A percentile compares a stretch with the other conserved stretches of the same genome.
Evolutionary conservation across 2,329 filamentous ascomycete genomes (phyloP).

Genomic region (Fonsecaea erecta): DNA sequence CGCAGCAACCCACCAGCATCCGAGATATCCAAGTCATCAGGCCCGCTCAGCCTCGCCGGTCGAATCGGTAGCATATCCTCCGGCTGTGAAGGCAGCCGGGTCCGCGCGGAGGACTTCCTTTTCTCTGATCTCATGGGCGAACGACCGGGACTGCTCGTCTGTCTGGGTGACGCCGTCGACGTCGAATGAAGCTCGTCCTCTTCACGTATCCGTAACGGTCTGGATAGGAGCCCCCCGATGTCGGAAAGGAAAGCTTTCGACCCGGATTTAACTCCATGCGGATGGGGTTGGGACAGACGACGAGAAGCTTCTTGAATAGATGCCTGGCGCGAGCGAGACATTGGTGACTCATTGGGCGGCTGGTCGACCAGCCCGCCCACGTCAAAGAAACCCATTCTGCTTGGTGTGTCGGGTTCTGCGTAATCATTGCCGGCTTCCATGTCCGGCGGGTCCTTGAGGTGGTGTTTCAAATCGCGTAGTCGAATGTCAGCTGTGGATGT

Average conservation of each 20-base stretch:
- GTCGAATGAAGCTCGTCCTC: slow-evolving; percentile 25
- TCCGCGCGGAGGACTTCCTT: slow-evolving; percentile 22
- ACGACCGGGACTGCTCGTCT: slow-evolving; percentile 22
- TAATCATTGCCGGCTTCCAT: not conserved
- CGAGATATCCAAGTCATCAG: slow-evolving; percentile 44
- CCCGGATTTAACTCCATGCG: slow-evolving; percentile 25
- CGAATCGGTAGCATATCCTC: slow-evolving; percentile 43
- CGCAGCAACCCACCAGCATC: slow-evolving; percentile 39
- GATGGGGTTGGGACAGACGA: slow-evolving; percentile 14
- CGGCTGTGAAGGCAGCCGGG: slow-evolving; percentile 39
- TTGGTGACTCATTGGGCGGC: slow-evolving; percentile 38
- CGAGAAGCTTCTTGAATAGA: slow-evolving; percentile 28
- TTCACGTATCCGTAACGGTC: slow-evolving; percentile 29
- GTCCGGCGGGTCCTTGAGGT: slow-evolving; percentile 18
- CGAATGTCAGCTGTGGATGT: slow-evolving; percentile 35
- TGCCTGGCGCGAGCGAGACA: slow-evolving; percentile 39
- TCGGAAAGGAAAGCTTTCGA: slow-evolving; percentile 37
- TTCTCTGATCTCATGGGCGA: slow-evolving; percentile 24
- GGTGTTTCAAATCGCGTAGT: slow-evolving; percentile 27
- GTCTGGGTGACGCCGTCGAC: slow-evolving; percentile 15
- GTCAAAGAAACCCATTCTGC: slow-evolving; percentile 78
- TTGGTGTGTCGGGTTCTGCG: slow-evolving; percentile 32
- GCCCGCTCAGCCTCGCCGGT: slow-evolving; percentile 57
- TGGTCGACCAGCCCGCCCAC: slow-evolving; percentile 73
- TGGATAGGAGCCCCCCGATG: slow-evolving; percentile 36